Evolutionary conservation across 768 basidiomycete genomes (phyloP), one percentile per base, ranked within the genome.

Genomic region (Xanthoconium stramineum): DNA sequence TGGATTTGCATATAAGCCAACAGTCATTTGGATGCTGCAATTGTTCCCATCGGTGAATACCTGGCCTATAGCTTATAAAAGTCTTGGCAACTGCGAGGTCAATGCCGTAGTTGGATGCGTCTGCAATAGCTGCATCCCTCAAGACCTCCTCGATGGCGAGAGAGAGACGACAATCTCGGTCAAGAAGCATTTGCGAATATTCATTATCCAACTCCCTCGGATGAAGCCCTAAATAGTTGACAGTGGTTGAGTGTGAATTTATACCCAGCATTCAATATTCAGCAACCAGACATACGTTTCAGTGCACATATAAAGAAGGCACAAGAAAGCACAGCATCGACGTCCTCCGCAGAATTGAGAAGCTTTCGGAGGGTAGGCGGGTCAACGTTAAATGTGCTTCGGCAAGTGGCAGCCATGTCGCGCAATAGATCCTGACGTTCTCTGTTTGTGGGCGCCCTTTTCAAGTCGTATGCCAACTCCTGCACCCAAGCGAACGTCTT

Each of bases 181-280:
- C 24, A 24, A 24, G 4, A 24, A 24, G 24, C 24, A 24, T 4
- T 4, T 4, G 4, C 24, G 24, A 24, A 24, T 24, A 24, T 24
- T 4, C 24, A n/a, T 52, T 28, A 37, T 73, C 63, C 8, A 69
- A 61, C n/a, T n/a, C n/a, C n/a, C n/a, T n/a, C n/a, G n/a, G n/a
- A n/a, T n/a, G n/a, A n/a, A 52, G 37, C 3, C 14, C 8, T 11
- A 40, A 3, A 37, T 28, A 28, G 4, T 6, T 14, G 24, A 28
- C 24, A 24, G 5, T 12, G 10, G 11, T 19, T 42, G 4, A 42
- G n/a, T 19, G 9, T 20, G 11, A 57, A 42, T 29, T 12, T 0
- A 2, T 1, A 3, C 40, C 12, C 14, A 1, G 5, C 8, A 33
- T 4, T 20, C 3, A n/a, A 30, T 2, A 28, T 15, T 24, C n/a